Conservation (phyloP, 1,284 basidiomycete species). For the Cryptococcus amylolentus region DNA sequence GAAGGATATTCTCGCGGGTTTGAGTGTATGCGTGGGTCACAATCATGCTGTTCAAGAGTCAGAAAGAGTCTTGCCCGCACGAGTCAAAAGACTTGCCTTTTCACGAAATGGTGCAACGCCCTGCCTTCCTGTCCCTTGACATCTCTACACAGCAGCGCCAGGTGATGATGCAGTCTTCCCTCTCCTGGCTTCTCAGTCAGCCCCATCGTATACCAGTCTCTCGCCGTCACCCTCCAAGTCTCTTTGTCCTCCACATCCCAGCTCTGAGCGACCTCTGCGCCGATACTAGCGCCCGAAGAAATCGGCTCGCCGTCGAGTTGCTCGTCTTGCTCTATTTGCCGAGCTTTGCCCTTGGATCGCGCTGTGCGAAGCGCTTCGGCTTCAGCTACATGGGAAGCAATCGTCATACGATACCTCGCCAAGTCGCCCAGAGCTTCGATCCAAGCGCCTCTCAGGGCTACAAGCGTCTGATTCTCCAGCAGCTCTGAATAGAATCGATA, state of each 20-base stretch:
- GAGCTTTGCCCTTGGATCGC: constrained; percentile 1
- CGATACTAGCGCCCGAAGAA: constrained; percentile 66
- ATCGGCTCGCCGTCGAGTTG: constrained; percentile 23
- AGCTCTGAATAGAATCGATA: constrained; percentile 91
- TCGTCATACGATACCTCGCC: constrained; percentile 89
- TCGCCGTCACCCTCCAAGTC: constrained; percentile 81
- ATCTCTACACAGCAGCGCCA: constrained; percentile 83
- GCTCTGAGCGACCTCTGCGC: constrained; percentile 75
- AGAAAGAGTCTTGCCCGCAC: background rate
- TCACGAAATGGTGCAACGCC: constrained; percentile 89
- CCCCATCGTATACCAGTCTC: constrained; percentile 89
- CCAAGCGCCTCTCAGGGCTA: constrained; percentile 75
- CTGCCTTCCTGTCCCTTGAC: constrained; percentile 77
- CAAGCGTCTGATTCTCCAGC: constrained; percentile 73
- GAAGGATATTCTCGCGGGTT: constrained; percentile 80
- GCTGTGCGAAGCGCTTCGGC: constrained; percentile 13
- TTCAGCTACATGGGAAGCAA: constrained; percentile 56
- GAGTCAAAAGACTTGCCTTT: constrained; percentile 61
- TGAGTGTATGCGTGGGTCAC: constrained; percentile 79
- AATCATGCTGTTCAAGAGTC: constrained; percentile 63
- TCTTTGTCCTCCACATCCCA: constrained; percentile 91
- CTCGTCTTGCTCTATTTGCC: constrained; percentile 7
- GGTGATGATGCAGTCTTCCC: constrained; percentile 88
- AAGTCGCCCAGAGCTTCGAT: constrained; percentile 94
- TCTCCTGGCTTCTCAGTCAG: constrained; percentile 83